Evolutionary conservation across 345 rosid species (phyloP), one percentile per base, ranked within the genome.

Genomic region (Crucihimalaya himalaica): DNA sequence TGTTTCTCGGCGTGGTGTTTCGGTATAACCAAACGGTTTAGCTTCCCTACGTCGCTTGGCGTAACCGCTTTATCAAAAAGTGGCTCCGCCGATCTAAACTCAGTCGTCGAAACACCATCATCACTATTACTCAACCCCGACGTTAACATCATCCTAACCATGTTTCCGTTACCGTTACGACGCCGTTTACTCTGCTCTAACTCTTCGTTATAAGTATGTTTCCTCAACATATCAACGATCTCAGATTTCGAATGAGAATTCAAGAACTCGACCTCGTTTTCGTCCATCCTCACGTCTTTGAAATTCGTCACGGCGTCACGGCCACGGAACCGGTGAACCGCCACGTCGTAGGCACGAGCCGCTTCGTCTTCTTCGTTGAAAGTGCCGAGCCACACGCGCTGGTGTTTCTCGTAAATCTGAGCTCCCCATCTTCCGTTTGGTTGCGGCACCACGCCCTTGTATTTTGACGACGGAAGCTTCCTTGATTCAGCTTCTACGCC

Each of bases 371-470:
- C 97, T 45, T 85, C 89, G 61, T 86, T 92, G 77, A 89, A 95
- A 14, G 98, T 96, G 0, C 99, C 99, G 3, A 96, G 89, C 99
- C 99, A 96, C 69, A 95, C 93, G 43, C 98, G 84, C 68, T 90
- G 98, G 66, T 92, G 98, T 79, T 87, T 96, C 91, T 92, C 98
- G 84, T 96, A 96, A 68, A 96, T 96, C 88, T 96, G 98, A 15
- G 97, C 96, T 4, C 99, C 99, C 99, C 99, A 96, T 1, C 98
- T 84, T 39, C 99, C 97, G 79, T 96, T 96, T 1, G 98, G 99
- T 63, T 96, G 98, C 0, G 98, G 95, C 15, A 96, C 99, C 0
- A 96, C 99, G 0, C 99, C 99, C 75, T 96, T 96, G 85, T 86
- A 96, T 20, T 86, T 86, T 0, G 99, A 96, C 11, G 97, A 90